phyloP scores from a whole-genome alignment of 495 filamentous ascomycete genomes.

The Penicillium coffeae region DNA sequence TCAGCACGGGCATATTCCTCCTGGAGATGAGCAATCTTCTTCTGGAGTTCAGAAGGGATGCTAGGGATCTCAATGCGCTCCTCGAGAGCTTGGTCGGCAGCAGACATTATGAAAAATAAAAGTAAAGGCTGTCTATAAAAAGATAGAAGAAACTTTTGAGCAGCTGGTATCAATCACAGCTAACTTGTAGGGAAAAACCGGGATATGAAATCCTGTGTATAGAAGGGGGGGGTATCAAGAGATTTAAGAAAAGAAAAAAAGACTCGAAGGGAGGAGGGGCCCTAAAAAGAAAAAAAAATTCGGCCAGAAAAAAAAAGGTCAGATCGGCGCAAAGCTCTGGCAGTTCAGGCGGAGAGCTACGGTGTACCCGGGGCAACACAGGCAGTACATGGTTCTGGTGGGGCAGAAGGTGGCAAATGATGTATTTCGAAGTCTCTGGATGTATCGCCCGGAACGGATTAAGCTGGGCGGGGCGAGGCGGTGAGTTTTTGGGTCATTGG shows the following conservation, averaged over 20 bases:
- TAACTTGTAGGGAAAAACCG: no score
- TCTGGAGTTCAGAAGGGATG: constrained; percentile 27
- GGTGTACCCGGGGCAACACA: constrained; percentile 5
- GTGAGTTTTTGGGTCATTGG: no score
- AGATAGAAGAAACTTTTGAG: not conserved
- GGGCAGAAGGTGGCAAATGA: not conserved
- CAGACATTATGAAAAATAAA: constrained; percentile 23
- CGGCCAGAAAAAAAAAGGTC: not conserved
- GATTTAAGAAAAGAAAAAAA: constrained; percentile 11
- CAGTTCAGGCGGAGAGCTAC: constrained; percentile 14
- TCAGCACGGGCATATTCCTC: constrained; percentile 37
- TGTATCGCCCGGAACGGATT: not conserved
- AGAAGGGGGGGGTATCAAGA: constrained; percentile 1
- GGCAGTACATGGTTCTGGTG: not conserved
- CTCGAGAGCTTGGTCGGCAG: constrained; percentile 22
- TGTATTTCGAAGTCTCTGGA: not conserved
- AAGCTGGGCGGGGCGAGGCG: not conserved
- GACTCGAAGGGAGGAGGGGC: not conserved
- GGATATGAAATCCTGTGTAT: not conserved
- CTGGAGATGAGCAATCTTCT: constrained; percentile 34
- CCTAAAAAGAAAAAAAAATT: constrained; percentile 18
- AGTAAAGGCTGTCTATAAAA: not conserved
- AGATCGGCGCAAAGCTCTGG: constrained; percentile 3
- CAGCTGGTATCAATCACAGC: not conserved
- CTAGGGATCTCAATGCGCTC: constrained; percentile 33